Evolutionary conservation across 305 asterid genomes (phyloP).

Genomic region (Fraxinus xanthoxyloides): DNA sequence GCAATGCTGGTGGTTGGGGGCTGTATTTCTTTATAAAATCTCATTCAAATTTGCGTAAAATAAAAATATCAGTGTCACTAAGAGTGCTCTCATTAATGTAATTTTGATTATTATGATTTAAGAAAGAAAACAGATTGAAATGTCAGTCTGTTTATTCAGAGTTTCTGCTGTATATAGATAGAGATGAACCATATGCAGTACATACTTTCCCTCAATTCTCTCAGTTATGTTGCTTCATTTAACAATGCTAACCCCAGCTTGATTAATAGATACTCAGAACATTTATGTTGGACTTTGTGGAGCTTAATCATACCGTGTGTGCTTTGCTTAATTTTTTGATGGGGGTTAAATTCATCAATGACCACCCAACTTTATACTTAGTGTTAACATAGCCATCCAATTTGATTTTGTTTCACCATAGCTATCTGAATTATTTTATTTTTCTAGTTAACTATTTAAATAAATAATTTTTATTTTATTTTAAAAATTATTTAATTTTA

Average conservation of each 20-base stretch:
- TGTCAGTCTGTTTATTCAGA: background rate
- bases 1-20: background rate
- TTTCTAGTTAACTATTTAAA: too few relatives aligned
- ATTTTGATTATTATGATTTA: background rate
- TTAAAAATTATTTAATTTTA: too few relatives aligned
- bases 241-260: background rate
- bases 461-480: too few relatives aligned
- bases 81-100: background rate
- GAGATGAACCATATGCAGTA: background rate
- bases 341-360: too few relatives aligned
- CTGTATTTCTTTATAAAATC: background rate
- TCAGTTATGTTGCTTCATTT: background rate
- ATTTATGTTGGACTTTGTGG: background rate
- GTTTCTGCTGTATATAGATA: background rate
- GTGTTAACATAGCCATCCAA: too few relatives aligned
- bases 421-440: too few relatives aligned
- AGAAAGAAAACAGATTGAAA: background rate
- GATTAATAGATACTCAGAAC: background rate
- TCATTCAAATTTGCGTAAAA: background rate
- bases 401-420: too few relatives aligned
- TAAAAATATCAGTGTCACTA: background rate
- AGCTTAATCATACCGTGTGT: background rate
- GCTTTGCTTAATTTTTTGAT: background rate
- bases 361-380: too few relatives aligned
- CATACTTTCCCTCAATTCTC: background rate